Evolutionary conservation across 169 alveolate species (phyloP), one percentile per base, ranked within the genome.

Genomic region (Ichthyophthirius multifiliis): DNA sequence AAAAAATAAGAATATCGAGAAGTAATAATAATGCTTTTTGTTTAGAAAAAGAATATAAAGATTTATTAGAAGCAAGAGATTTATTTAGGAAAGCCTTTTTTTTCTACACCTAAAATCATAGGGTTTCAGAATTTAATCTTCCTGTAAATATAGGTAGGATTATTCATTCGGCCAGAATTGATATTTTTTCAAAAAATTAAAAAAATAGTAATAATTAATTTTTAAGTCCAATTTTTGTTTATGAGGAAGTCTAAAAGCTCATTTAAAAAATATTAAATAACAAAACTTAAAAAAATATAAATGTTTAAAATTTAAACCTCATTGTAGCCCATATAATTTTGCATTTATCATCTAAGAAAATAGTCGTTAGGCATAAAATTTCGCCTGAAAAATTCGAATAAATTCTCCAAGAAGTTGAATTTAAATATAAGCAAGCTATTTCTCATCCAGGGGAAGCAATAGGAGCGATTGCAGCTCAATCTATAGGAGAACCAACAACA

Each of bases 401-500:
- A 99, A 89, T 99, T 34, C 85, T 98, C 44, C 99, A 99, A 43
- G 99, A 99, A 92, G 97, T 99, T 65, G 96, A 96, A 81, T 94
- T 97, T 10, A 97, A 95, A 83, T 98, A 98, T 84, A 94, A 95
- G 46, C 93, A 96, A 78, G 95, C 99, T 6, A 92, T 97, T 41
- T 99, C 98, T 16, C 98, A 97, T 84, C 99, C 99, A 16, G 99
- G 99, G 27, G 99, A 99, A 77, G 96, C 98, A 93, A 99, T 98
- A 31, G 99, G 99, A 1, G 98, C 99, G 20, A 95, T 98, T 23
- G 99, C 99, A 4, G 99, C 99, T 4, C 99, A 99, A 89, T 97
- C 99, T n/a, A 97, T 99, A 32, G 99, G 99, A 64, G 99, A 99
- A 83, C 99, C 99, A 20, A 99, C 99, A 7, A 99, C 99, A 12